Evolutionary conservation across 805 yeast species (phyloP).

Genomic region (Scheffersomyces amazonensis): DNA sequence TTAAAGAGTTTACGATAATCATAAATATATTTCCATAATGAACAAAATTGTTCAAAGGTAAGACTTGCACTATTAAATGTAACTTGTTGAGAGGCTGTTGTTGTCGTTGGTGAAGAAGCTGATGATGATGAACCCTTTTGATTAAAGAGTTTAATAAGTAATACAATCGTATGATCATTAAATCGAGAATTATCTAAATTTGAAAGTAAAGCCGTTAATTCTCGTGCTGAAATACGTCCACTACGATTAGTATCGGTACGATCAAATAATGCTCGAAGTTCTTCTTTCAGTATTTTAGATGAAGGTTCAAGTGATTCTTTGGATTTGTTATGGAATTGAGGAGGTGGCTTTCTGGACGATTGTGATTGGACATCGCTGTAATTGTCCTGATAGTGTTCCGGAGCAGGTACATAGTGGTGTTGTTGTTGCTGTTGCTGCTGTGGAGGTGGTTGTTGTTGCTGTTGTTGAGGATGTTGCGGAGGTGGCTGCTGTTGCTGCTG

Average conservation of each 20-base stretch:
- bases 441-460: conserved; percentile 31
- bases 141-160: conserved; percentile 65
- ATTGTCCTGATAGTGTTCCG: conserved; percentile 5
- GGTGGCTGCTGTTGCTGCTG: conserved; percentile 4
- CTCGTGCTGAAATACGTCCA: conserved; percentile 55
- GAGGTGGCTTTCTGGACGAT: conserved; percentile 8
- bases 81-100: conserved; percentile 11
- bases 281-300: conserved; percentile 41
- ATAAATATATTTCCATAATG: conserved; percentile 64
- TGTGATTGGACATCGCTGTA: conserved; percentile 4
- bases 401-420: too few species aligned
- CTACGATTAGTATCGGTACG: conserved; percentile 52
- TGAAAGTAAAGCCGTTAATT: conserved; percentile 54
- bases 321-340: conserved; percentile 10
- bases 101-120: conserved; percentile 16
- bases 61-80: conserved; percentile 7
- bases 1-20: conserved; percentile 66
- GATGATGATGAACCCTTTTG: conserved; percentile 6
- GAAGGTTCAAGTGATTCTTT: conserved; percentile 18
- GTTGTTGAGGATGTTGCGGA: conserved; percentile 7
- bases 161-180: conserved; percentile 53
- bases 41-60: conserved; percentile 60
- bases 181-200: conserved; percentile 66
- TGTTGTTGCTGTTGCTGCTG: conserved; percentile 20
- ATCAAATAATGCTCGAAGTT: conserved; percentile 49